phyloP scores from a whole-genome alignment of 129 eudicot species.

The Flaveria bidentis region DNA sequence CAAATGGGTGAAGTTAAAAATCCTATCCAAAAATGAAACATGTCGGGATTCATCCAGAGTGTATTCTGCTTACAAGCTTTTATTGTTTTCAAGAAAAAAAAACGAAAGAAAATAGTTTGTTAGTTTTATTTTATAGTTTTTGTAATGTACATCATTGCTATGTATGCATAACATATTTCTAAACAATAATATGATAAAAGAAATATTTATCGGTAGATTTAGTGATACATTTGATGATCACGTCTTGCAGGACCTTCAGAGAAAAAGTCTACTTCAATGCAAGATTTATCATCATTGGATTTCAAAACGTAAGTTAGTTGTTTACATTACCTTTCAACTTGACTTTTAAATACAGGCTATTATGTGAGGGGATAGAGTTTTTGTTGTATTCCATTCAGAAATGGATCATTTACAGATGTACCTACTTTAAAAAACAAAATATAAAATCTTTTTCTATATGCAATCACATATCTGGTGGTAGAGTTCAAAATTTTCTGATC shows the following conservation, averaged over 20 bases:
- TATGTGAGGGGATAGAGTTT: background rate
- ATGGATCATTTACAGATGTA: background rate
- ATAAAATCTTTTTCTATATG: background rate
- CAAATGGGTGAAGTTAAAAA: background rate
- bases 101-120: background rate
- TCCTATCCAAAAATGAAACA: background rate
- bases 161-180: background rate
- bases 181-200: constrained; percentile 2
- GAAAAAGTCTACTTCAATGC: constrained; percentile 53
- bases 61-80: background rate
- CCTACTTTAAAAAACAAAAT: background rate
- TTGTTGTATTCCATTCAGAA: background rate
- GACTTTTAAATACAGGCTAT: background rate
- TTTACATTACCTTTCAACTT: constrained; percentile 5
- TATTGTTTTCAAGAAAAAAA: no score
- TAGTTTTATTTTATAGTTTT: background rate
- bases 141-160: background rate
- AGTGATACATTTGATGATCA: constrained; percentile 18
- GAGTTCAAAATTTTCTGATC: background rate
- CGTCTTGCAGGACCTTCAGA: constrained; percentile 66
- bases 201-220: background rate
- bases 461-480: background rate
- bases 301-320: constrained; percentile 69
- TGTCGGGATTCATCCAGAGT: background rate
- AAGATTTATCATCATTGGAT: constrained; percentile 68